Percentiles rank a stretch among this genome's conserved stretches.
These are phyloP conservation scores for Pogostemon cablin DNA, from an alignment of 257 asterid species.

Conservation along the genomic window DNA sequence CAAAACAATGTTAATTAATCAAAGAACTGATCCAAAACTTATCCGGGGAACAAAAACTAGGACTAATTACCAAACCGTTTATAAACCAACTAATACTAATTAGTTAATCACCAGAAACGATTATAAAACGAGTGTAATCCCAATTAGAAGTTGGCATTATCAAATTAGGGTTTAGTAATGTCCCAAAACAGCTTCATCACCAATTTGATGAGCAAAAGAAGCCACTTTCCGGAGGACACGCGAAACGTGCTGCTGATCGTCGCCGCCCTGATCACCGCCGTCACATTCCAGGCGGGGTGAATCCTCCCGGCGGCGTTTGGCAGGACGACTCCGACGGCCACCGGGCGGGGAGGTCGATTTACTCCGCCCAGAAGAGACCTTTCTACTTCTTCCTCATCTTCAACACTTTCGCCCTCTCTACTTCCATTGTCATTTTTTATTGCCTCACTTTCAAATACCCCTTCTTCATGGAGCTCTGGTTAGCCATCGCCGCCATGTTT, in stretches of 20 bases:
- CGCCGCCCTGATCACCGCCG: conserved; percentile 17
- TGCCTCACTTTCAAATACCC: conserved; percentile 42
- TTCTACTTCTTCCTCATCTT: conserved; percentile 21
- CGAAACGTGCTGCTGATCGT: conserved; percentile 13
- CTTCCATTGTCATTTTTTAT: conserved; percentile 31
- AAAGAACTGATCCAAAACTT: too few species aligned
- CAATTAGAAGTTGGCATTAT: too few species aligned
- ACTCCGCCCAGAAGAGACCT: background rate
- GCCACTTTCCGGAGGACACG: too few species aligned
- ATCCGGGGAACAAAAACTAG: too few species aligned
- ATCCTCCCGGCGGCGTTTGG: conserved; percentile 27
- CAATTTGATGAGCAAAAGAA: too few species aligned
- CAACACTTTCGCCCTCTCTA: conserved; percentile 39
- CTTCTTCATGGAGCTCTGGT: conserved; percentile 38
- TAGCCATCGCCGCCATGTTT: conserved; percentile 35
- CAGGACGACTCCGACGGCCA: conserved; percentile 7
- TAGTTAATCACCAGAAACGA: too few species aligned
- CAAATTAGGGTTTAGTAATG: too few species aligned
- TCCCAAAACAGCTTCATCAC: too few species aligned
- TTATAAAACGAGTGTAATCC: too few species aligned
- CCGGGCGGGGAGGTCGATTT: conserved; percentile 29
- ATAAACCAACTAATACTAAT: too few species aligned
- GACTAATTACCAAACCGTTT: too few species aligned
- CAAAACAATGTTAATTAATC: too few species aligned
- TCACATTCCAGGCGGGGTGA: conserved; percentile 28